Base-by-base conservation (phyloP, 202 grass and related monocot genomes). In the Setaria viridis region DNA sequence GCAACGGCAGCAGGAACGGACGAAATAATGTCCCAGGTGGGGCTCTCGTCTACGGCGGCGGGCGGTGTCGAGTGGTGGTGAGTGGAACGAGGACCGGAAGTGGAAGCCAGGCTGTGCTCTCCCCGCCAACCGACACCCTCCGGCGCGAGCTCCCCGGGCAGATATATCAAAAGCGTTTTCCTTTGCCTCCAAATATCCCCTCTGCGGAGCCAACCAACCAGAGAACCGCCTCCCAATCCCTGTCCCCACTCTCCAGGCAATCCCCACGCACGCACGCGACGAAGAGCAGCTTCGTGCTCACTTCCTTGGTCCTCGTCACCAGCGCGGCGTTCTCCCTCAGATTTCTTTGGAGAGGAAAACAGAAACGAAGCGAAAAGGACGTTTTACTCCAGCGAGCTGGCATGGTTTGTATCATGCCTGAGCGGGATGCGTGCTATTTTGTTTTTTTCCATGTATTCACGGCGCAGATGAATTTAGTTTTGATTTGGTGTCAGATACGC, bases 61-160 rank as follows among this genome's bases (percentile, higher is more conserved):
- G 54, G 56, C 19, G 20, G 53, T 20, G 53, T 3, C 34, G 6
- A 19, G 53, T 7, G 25, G 9, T 11, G 21, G 21, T 30, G 21
- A 30, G 6, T 17, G 1, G 29, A 13, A 32, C 34, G 1, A 35
- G 34, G 34, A 35, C 34, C 34, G 34, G 39, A 14, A 70, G 67
- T 70, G 67, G 42, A 70, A 14, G 67, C 67, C 67, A 70, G 41
- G 67, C 67, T 70, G 67, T 21, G 41, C 20, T 21, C 41, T 25
- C 67, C 41, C 67, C 5, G 67, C 67, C 67, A 70, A 70, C 67
- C 20, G 68, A 48, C 68, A 71, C 43, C 42, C 20, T 43, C 42
- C 68, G 42, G 42, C 42, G 42, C 42, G 7, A 25, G 25, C 25
- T 25, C 25, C 25, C 25, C 25, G 25, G 25, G 25, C 25, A 25